Percentiles rank a stretch among this genome's conserved stretches.
Conservation (phyloP, 345 rosid genomes). For the Gossypium thurberi region DNA sequence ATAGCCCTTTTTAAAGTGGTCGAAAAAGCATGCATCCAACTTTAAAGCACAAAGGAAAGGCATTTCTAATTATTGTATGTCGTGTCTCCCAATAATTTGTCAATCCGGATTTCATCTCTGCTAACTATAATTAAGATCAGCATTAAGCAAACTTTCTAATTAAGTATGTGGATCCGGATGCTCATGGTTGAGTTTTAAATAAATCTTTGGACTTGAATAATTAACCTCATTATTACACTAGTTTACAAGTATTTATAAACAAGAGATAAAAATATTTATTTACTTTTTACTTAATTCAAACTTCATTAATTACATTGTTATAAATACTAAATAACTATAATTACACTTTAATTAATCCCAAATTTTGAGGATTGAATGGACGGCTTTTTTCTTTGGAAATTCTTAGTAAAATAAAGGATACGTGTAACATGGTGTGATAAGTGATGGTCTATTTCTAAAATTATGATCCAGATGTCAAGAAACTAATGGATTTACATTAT, state of each 20-base stretch:
- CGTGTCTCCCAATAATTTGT: conserved; percentile 11
- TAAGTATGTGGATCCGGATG: too few relatives aligned
- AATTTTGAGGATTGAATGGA: not conserved
- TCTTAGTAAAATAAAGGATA: not conserved
- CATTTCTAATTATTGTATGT: not conserved
- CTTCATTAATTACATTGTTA: too few relatives aligned
- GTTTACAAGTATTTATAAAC: too few relatives aligned
- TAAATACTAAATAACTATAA: too few relatives aligned
- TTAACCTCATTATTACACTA: too few relatives aligned
- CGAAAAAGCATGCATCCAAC: conserved; percentile 11
- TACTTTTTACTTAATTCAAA: too few relatives aligned
- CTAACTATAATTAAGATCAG: not conserved
- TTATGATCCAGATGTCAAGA: conserved; percentile 9
- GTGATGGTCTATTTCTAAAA: not conserved
- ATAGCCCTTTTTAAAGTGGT: not conserved
- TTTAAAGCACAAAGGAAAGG: conserved; percentile 8
- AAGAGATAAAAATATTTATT: too few relatives aligned
- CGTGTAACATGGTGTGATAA: not conserved
- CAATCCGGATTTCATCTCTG: not conserved
- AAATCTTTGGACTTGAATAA: too few relatives aligned
- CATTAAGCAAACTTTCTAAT: too few relatives aligned
- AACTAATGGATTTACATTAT: not conserved
- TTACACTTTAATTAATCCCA: not conserved
- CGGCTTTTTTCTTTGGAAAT: too few relatives aligned
- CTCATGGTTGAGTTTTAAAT: too few relatives aligned